A percentile compares a stretch with the other conserved stretches of the same genome.
Evolutionary conservation across 2,329 filamentous ascomycete genomes (phyloP).

Genomic region (Fusarium xyrophilum): DNA sequence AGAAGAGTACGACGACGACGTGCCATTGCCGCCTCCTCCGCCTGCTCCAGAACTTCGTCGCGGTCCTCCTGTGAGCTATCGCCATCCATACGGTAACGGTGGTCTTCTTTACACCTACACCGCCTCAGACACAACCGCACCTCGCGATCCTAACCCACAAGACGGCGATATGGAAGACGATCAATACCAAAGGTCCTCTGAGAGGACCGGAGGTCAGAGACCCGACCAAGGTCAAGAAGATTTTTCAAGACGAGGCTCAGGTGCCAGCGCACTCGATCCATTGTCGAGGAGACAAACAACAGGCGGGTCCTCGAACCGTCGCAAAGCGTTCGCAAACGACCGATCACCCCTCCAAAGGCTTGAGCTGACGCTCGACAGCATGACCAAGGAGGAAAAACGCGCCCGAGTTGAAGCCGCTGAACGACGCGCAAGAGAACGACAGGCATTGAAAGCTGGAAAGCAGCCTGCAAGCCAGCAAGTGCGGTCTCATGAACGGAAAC

Average conservation of each 20-base stretch:
- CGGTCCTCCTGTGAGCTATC: constrained; percentile 65
- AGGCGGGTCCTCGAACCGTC: constrained; percentile 52
- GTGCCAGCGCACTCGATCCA: constrained; percentile 29
- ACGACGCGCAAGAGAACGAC: constrained; percentile 70
- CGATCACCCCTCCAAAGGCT: constrained; percentile 92
- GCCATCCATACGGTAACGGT: constrained; percentile 52
- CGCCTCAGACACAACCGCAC: constrained; percentile 17
- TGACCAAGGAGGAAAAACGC: constrained; percentile 95
- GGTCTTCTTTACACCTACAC: constrained; percentile 38
- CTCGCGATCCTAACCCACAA: constrained; percentile 17
- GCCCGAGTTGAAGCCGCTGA: constrained; percentile 86
- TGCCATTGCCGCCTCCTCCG: constrained; percentile 51
- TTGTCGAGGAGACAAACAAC: constrained; percentile 50
- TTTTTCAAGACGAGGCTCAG: constrained; percentile 36
- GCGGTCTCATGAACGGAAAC: constrained; percentile 37
- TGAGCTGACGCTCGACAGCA: constrained; percentile 87
- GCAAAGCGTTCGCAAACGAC: constrained; percentile 74
- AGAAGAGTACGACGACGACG: constrained; percentile 52
- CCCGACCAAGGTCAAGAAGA: constrained; percentile 32
- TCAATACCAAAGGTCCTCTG: constrained; percentile 36
- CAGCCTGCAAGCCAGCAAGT: constrained; percentile 31
- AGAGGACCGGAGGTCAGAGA: constrained; percentile 30
- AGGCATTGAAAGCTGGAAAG: constrained; percentile 49
- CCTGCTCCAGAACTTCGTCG: constrained; percentile 67
- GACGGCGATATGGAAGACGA: constrained; percentile 41